phyloP scores from a whole-genome alignment of 2,329 filamentous ascomycete species.

The Daldinia sp. region DNA sequence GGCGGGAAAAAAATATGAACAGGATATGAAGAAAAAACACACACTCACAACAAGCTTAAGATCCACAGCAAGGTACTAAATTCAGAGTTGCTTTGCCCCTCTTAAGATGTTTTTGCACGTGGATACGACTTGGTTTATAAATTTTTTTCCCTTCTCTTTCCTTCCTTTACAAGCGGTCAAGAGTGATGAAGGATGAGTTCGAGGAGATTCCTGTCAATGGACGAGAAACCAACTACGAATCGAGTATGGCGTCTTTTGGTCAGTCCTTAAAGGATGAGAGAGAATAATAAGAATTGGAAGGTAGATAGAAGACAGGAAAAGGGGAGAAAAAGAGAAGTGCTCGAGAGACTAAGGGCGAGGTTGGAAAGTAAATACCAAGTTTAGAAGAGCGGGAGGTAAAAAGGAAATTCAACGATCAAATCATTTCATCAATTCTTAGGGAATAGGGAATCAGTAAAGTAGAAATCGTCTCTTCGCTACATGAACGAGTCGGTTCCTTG shows the following conservation, averaged over 20 bases:
- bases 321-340: conserved; percentile 32
- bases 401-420: conserved; percentile 43
- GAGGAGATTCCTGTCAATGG: conserved; percentile 29
- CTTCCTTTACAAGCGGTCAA: conserved; percentile 36
- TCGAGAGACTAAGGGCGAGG: conserved; percentile 39
- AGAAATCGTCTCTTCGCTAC: background rate
- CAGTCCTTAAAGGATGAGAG: conserved; percentile 24
- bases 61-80: conserved; percentile 34
- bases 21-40: conserved; percentile 27
- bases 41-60: conserved; percentile 33
- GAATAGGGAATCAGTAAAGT: conserved; percentile 1
- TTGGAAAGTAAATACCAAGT: conserved; percentile 43
- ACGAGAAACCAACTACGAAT: conserved; percentile 14
- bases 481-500: conserved; percentile 33
- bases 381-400: conserved; percentile 39
- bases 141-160: conserved; percentile 21
- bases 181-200: conserved; percentile 22
- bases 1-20: conserved; percentile 27
- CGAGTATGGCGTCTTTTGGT: conserved; percentile 19
- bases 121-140: conserved; percentile 32
- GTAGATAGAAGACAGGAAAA: conserved; percentile 34
- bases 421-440: conserved; percentile 24
- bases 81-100: conserved; percentile 33
- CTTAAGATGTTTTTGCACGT: conserved; percentile 32
- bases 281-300: conserved; percentile 8